Evolutionary conservation across 371 early-diverging fungal genomes (phyloP).

Genomic region (Mortierella sp.): DNA sequence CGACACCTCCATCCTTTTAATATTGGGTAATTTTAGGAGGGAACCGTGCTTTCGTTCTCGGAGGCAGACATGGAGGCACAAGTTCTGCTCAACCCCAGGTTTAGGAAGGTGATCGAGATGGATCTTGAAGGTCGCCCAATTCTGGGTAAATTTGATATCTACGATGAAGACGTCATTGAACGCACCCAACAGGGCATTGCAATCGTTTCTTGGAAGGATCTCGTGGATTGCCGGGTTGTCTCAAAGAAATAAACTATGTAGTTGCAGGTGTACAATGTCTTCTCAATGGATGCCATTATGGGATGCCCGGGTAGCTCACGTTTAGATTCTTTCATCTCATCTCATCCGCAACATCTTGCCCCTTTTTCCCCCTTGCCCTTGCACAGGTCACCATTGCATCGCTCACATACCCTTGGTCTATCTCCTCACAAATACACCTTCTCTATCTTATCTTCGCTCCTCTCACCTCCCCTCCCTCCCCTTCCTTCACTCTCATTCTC

Average conservation of each 20-base stretch:
- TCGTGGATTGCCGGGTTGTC: slow-evolving; percentile 34
- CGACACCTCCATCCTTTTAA: neutral
- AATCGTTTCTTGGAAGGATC: slow-evolving; percentile 17
- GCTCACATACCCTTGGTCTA: too few species aligned
- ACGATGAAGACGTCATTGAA: slow-evolving; percentile 35
- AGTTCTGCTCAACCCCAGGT: slow-evolving; percentile 33
- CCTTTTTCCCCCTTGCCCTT: neutral
- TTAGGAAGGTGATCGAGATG: slow-evolving; percentile 17
- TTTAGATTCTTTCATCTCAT: neutral
- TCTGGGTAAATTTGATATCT: slow-evolving; percentile 48
- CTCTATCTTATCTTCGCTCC: too few species aligned
- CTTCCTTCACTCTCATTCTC: too few species aligned
- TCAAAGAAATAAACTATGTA: slow-evolving; percentile 20
- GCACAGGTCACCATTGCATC: too few species aligned
- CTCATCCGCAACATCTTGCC: neutral
- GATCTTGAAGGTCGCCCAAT: slow-evolving; percentile 28
- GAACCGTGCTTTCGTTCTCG: slow-evolving; percentile 20
- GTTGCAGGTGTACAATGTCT: too few species aligned
- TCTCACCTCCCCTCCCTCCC: slow-evolving; percentile 5
- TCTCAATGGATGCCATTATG: too few species aligned
- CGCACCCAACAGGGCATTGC: slow-evolving; percentile 28
- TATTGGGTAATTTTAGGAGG: slow-evolving; percentile 21
- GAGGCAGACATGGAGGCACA: slow-evolving; percentile 18
- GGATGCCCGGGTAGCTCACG: too few species aligned
- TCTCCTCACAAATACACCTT: too few species aligned